A percentile compares a stretch with the other conserved stretches of the same genome.
These are phyloP conservation scores for Pyrenochaeta sp. DNA, from an alignment of 2,329 filamentous ascomycete genomes.

Conservation along the genomic window DNA sequence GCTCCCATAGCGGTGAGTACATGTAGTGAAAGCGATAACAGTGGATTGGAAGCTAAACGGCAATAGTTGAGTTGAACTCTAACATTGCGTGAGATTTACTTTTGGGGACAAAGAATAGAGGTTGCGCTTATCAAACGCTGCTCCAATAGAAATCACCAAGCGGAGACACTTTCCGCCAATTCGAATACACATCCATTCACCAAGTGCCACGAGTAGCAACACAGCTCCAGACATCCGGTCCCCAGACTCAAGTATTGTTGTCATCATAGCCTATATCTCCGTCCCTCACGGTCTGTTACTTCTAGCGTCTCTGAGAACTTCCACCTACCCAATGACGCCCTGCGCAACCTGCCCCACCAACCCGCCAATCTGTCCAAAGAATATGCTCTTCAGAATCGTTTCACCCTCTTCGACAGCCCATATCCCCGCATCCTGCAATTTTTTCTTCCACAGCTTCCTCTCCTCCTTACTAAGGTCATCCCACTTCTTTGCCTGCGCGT, in stretches of 20 bases:
- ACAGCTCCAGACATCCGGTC: not conserved
- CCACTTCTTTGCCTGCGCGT: constrained; percentile 69
- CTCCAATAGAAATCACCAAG: constrained; percentile 7
- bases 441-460: constrained; percentile 73
- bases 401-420: constrained; percentile 85
- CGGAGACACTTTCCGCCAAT: constrained; percentile 8
- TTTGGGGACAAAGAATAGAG: not conserved
- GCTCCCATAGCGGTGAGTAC: constrained; percentile 10
- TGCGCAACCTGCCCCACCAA: constrained; percentile 55
- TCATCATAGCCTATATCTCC: not conserved
- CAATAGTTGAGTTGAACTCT: not conserved
- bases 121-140: not conserved
- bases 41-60: not conserved
- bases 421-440: constrained; percentile 73
- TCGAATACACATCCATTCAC: constrained; percentile 20
- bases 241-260: constrained; percentile 6
- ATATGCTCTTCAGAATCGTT: constrained; percentile 75
- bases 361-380: constrained; percentile 77
- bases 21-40: not conserved
- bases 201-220: constrained; percentile 3
- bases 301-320: not conserved
- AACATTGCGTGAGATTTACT: not conserved
- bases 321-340: constrained; percentile 38
- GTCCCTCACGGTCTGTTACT: not conserved
- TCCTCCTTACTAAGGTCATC: constrained; percentile 72